Evolutionary conservation across 805 yeast species (phyloP), one percentile per base, ranked within the genome.

Genomic region (Monosporozyma aquatica): DNA sequence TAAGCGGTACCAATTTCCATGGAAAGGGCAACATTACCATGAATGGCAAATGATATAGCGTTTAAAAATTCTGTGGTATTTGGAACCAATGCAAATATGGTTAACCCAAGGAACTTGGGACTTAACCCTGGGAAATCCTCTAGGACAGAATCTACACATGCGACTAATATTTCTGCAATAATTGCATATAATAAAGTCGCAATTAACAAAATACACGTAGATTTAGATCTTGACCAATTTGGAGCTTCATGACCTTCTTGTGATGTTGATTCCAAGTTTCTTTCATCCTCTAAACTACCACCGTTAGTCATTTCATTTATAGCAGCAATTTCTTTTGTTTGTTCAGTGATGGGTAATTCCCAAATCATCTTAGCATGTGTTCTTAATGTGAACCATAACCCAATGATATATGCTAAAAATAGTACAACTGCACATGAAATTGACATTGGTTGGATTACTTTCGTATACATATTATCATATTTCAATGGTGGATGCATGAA

Each of bases 1-100:
- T 92, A 92, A 0, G 98, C 98, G 48, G 95, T 80, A 46, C 98
- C 98, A 62, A 92, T 92, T 59, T 92, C 98, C 95, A 92, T 85
- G 2, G 95, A 85, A 37, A 92, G 68, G 0, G 98, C 95, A 42
- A 92, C 95, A 52, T 92, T 92, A 1, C 98, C 98, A 52, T 90
- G 79, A 52, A 87, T 78, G 0, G 98, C 98, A 68, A 92, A 92
- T 21, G 96, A 87, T 44, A 92, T 89, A 54, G 97, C 98, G 64
- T 92, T 92, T 45, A 92, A 73, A 55, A 92, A 92, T 65, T 92
- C 98, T 0, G 98, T 92, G 6, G 97, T 87, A 57, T 89, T 92
- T 10, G 98, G 98, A 22, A 92, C 96, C 35, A 92, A 68, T 0
- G 98, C 97, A 67, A 92, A 92, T 2, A 92, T 83, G 0, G 97